Evolutionary conservation across 257 asterid genomes (phyloP), one percentile per base, ranked within the genome.

Genomic region (Eustoma russellianum): DNA sequence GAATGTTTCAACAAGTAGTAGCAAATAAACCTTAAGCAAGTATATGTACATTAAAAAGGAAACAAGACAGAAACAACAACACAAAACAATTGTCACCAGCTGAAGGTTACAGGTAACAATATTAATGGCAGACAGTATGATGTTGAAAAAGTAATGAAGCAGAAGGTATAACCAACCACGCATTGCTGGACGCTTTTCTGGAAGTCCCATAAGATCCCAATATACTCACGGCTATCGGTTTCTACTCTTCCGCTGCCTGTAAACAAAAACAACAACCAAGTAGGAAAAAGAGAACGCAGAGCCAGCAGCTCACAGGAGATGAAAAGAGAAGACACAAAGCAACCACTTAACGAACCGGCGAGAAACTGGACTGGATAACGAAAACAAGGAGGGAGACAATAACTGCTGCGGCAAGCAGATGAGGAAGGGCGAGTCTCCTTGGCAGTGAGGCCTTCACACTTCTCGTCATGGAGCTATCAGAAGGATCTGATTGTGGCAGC

Each of bases 141-240:
- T 2, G 30, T 14, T 16, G 33, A 13, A 43, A 19, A 58, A 19
- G 6, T 2, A 9, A 16, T 17, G 24, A 50, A 19, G 35, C 17
- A 8, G 53, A 17, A 34, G 16, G 34, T 7, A 52, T 5, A 40
- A 80, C 89, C 48, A 55, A 92, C 97, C 79, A 92, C 94, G 77
- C 98, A 88, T 71, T 92, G 96, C 70, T 85, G 88, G 56, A 92
- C 70, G 48, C 53, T 68, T 61, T 85, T 73, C 72, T 88, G 97
- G 69, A 92, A 92, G 52, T 77, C 71, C 43, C 77, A 79, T 59
- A 92, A 76, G 70, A 79, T 76, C 64, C 57, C 67, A 62, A 75
- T 56, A 7, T 56, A 24, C 56, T 83, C 77, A 50, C 33, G 33
- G 64, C 53, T 69, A 52, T 63, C 47, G 48, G 33, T 48, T 7